Conservation (phyloP, 2,329 filamentous ascomycete species). For the Cladophialophora carrionii region DNA sequence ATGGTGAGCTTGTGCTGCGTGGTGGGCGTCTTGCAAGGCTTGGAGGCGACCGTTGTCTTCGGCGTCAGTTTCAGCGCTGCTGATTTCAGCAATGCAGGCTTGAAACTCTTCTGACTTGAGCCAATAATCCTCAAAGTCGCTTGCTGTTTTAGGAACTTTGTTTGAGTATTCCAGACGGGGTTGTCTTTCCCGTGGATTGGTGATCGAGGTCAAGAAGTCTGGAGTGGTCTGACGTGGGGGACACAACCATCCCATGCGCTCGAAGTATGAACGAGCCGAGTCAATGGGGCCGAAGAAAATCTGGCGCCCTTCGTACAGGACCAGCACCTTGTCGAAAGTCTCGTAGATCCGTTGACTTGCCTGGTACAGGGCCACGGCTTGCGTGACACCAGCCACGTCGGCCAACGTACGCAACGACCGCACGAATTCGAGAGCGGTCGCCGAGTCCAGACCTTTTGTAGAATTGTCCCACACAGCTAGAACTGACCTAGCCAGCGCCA, state of each 20-base stretch:
- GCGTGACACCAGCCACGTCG: constrained; percentile 54
- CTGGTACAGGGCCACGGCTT: constrained; percentile 62
- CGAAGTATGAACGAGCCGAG: constrained; percentile 66
- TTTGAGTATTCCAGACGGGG: constrained; percentile 49
- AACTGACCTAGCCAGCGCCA: constrained; percentile 36
- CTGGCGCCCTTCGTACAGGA: constrained; percentile 68
- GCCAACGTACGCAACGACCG: constrained; percentile 55
- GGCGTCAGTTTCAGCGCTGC: constrained; percentile 55
- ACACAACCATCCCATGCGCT: constrained; percentile 65
- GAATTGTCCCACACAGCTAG: constrained; percentile 61
- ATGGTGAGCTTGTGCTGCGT: constrained; percentile 58
- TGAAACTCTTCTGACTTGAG: constrained; percentile 17
- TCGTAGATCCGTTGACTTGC: constrained; percentile 58
- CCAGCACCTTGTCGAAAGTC: constrained; percentile 70
- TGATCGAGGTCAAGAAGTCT: constrained; percentile 68
- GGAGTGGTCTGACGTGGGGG: constrained; percentile 65
- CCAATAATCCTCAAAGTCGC: constrained; percentile 55
- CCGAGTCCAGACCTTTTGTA: constrained; percentile 57
- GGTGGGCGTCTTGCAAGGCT: constrained; percentile 58
- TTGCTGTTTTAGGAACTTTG: constrained; percentile 51
- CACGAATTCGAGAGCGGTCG: constrained; percentile 62
- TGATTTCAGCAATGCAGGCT: constrained; percentile 49
- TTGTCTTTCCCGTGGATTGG: constrained; percentile 57
- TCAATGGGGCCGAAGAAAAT: constrained; percentile 66
- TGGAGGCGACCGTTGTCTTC: constrained; percentile 56